Evolutionary conservation across 768 basidiomycete genomes (phyloP).

Genomic region (Harrya chromipes): DNA sequence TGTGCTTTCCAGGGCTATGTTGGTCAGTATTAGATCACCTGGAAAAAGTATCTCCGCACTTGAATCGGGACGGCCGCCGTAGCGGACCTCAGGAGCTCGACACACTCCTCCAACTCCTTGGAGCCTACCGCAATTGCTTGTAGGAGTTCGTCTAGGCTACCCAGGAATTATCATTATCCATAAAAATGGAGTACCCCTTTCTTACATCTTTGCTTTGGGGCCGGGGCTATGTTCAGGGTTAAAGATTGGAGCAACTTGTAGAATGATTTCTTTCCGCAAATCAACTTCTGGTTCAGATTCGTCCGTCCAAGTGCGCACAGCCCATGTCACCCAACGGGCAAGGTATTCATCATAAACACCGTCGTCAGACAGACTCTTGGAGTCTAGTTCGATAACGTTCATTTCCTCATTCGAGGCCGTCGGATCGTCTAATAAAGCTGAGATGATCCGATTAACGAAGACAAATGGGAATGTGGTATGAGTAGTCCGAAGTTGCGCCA

Average conservation of each 20-base stretch:
- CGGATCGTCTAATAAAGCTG: slow-evolving; percentile 29
- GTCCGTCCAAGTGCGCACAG: slow-evolving; percentile 39
- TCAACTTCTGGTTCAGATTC: slow-evolving; percentile 35
- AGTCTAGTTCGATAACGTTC: slow-evolving; percentile 18
- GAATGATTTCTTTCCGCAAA: slow-evolving; percentile 44
- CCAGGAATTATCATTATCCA: slow-evolving; percentile 6
- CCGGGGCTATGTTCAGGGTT: slow-evolving; percentile 35
- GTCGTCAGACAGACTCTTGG: slow-evolving; percentile 29
- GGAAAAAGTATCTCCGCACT: slow-evolving; percentile 11
- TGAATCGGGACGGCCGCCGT: slow-evolving; percentile 5
- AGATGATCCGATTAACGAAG: slow-evolving; percentile 46
- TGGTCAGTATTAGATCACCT: neutral
- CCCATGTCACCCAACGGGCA: slow-evolving; percentile 71
- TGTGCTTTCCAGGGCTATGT: slow-evolving; percentile 49
- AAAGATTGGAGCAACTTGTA: slow-evolving; percentile 46
- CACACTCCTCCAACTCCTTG: slow-evolving; percentile 17
- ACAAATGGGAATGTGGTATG: slow-evolving; percentile 53
- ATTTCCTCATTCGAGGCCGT: slow-evolving; percentile 9
- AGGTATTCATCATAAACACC: slow-evolving; percentile 54
- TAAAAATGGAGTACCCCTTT: neutral
- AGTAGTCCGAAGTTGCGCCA: slow-evolving; percentile 52
- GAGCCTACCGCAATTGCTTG: slow-evolving; percentile 18
- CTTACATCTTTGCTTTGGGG: slow-evolving; percentile 36
- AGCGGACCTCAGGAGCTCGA: slow-evolving; percentile 16
- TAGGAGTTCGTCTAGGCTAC: slow-evolving; percentile 23